A percentile compares a stretch with the other conserved stretches of the same genome.
phyloP scores from a whole-genome alignment of 352 stramenopile genomes.

The Phytophthora meadii region DNA sequence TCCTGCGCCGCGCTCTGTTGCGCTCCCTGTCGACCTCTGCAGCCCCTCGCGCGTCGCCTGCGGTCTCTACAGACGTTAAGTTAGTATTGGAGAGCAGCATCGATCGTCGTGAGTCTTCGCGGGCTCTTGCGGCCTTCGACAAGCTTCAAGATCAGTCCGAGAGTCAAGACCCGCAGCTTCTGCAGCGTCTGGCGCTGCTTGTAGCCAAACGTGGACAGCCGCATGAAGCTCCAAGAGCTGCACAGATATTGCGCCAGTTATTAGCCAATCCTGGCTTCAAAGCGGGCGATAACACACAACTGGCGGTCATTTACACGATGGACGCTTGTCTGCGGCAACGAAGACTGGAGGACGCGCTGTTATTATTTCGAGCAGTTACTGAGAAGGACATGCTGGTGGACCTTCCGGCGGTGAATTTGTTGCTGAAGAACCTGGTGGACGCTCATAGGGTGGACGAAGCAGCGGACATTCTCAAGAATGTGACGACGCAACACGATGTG shows the following conservation, averaged over 20 bases:
- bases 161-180: constrained; percentile 36
- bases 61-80: constrained; percentile 6
- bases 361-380: constrained; percentile 55
- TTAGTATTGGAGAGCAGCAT: constrained; percentile 47
- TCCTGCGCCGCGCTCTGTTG: constrained; percentile 5
- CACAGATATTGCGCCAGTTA: constrained; percentile 46
- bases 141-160: constrained; percentile 29
- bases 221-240: constrained; percentile 34
- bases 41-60: constrained; percentile 5
- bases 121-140: constrained; percentile 62
- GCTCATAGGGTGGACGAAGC: constrained; percentile 52
- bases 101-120: constrained; percentile 32
- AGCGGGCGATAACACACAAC: constrained; percentile 67
- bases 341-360: constrained; percentile 55
- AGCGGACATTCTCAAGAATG: constrained; percentile 43
- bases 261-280: constrained; percentile 35
- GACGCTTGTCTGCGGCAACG: constrained; percentile 61
- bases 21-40: constrained; percentile 21
- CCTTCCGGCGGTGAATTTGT: constrained; percentile 57
- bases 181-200: constrained; percentile 70
- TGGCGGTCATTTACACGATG: constrained; percentile 74
- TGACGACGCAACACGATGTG: constrained; percentile 54
- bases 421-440: constrained; percentile 55
- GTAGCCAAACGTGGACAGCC: constrained; percentile 55
- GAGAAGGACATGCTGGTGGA: constrained; percentile 62